Evolutionary conservation across 805 yeast genomes (phyloP).

Genomic region (Wickerhamomyces chambardii): DNA sequence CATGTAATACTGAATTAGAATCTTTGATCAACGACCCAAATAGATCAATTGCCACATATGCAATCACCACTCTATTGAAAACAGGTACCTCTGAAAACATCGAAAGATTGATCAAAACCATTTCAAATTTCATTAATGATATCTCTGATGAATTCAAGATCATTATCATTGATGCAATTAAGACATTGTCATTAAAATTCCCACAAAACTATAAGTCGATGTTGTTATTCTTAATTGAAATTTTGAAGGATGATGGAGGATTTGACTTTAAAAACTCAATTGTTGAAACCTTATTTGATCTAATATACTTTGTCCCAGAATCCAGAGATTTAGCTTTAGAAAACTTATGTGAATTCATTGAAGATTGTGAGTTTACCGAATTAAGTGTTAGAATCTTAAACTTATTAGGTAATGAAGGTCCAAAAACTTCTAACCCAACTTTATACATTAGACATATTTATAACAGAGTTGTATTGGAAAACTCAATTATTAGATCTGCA

Average conservation of each 20-base stretch:
- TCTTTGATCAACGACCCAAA: slow-evolving; percentile 78
- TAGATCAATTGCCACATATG: slow-evolving; percentile 91
- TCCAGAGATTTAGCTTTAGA: slow-evolving; percentile 79
- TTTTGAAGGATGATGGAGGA: slow-evolving; percentile 88
- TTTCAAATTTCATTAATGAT: slow-evolving; percentile 83
- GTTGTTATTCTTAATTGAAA: slow-evolving; percentile 72
- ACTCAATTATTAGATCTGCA: slow-evolving; percentile 90
- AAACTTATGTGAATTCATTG: slow-evolving; percentile 92
- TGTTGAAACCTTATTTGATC: slow-evolving; percentile 87
- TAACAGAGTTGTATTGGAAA: slow-evolving; percentile 93
- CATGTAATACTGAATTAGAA: slow-evolving; percentile 82
- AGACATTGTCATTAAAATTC: slow-evolving; percentile 86
- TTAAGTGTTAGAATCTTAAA: slow-evolving; percentile 89
- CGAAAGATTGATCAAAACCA: slow-evolving; percentile 80
- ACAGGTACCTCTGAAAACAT: slow-evolving; percentile 89
- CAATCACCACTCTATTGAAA: slow-evolving; percentile 91
- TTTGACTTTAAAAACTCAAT: slow-evolving; percentile 77
- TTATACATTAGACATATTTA: slow-evolving; percentile 92
- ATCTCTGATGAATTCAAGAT: slow-evolving; percentile 94
- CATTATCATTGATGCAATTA: slow-evolving; percentile 91
- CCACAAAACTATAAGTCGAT: slow-evolving; percentile 83
- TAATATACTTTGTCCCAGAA: slow-evolving; percentile 78
- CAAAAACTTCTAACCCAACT: slow-evolving; percentile 76
- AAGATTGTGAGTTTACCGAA: slow-evolving; percentile 96
- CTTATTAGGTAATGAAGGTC: slow-evolving; percentile 91